phyloP scores from a whole-genome alignment of 2,329 filamentous ascomycete species.

The Fusarium sororula region DNA sequence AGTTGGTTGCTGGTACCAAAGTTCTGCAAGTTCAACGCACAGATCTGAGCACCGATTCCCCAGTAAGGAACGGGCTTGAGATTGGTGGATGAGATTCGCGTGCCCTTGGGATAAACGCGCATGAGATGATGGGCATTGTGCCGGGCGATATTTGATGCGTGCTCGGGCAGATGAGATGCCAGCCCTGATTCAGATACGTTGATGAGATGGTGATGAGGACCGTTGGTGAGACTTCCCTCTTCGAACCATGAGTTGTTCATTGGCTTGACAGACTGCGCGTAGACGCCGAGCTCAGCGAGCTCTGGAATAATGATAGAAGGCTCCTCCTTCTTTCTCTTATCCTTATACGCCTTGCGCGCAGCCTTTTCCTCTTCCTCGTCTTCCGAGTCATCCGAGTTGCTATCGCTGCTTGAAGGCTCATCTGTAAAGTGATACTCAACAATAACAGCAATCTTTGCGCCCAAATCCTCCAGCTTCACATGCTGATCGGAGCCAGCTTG shows the following conservation, averaged over 20 bases:
- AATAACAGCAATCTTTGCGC: conserved; percentile 71
- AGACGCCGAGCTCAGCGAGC: conserved; percentile 72
- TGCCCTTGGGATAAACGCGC: conserved; percentile 75
- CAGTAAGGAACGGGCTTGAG: conserved; percentile 71
- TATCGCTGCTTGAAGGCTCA: conserved; percentile 55
- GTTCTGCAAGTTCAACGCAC: conserved; percentile 75
- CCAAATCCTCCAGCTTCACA: conserved; percentile 67
- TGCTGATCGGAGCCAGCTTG: conserved; percentile 61
- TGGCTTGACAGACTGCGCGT: conserved; percentile 76
- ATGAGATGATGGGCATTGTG: conserved; percentile 75
- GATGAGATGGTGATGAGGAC: conserved; percentile 72
- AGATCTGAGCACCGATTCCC: conserved; percentile 74
- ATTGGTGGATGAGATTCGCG: conserved; percentile 72
- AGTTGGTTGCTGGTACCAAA: conserved; percentile 73
- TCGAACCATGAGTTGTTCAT: conserved; percentile 72
- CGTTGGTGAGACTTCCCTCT: conserved; percentile 58
- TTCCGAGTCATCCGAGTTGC: conserved; percentile 44
- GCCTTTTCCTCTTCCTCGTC: conserved; percentile 55
- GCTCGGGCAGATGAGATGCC: conserved; percentile 58
- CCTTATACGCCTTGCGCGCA: conserved; percentile 63
- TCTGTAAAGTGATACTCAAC: conserved; percentile 71
- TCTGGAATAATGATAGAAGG: conserved; percentile 67
- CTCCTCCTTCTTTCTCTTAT: conserved; percentile 59
- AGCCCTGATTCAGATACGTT: conserved; percentile 74
- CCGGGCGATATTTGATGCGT: conserved; percentile 57